Conservation (phyloP, 225 moss, liverwort and hornwort species). For the Sphagnum contortum region DNA sequence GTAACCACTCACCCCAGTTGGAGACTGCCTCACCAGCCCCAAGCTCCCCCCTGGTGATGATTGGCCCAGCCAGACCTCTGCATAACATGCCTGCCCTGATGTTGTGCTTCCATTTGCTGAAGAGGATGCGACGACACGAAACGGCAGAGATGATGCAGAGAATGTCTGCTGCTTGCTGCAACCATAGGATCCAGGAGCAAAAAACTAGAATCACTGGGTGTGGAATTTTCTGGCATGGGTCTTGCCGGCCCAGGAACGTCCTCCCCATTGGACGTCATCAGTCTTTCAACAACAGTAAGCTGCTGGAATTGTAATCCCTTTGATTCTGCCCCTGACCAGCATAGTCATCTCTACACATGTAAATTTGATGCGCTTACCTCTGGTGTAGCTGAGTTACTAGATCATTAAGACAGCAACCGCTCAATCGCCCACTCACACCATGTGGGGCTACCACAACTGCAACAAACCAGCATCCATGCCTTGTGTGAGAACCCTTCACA, state of each 20-base stretch:
- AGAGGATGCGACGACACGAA: constrained; percentile 73
- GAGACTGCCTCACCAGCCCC: constrained; percentile 19
- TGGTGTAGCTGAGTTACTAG: constrained; percentile 71
- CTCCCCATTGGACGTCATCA: constrained; percentile 57
- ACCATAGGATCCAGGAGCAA: constrained; percentile 93
- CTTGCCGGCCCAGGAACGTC: constrained; percentile 98
- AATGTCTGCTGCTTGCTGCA: constrained; percentile 99
- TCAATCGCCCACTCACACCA: constrained; percentile 79
- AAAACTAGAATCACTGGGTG: constrained; percentile 68
- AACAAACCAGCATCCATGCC: not conserved
- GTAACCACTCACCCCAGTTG: constrained; percentile 17
- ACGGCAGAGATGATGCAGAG: constrained; percentile 81
- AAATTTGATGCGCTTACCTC: constrained; percentile 39
- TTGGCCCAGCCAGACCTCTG: constrained; percentile 74
- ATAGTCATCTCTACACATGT: too few relatives aligned
- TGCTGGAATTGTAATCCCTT: not conserved
- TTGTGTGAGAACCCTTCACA: too few relatives aligned
- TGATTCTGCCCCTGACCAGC: too few relatives aligned
- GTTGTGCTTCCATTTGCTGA: constrained; percentile 44
- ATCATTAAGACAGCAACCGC: constrained; percentile 88
- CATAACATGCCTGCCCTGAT: constrained; percentile 61
- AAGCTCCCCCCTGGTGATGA: constrained; percentile 23
- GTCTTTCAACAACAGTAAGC: constrained; percentile 7
- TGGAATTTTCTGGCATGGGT: constrained; percentile 48
- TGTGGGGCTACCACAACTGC: constrained; percentile 94